Base-by-base conservation (phyloP, 1,284 basidiomycete genomes). In the Ganoderma resinaceum region DNA sequence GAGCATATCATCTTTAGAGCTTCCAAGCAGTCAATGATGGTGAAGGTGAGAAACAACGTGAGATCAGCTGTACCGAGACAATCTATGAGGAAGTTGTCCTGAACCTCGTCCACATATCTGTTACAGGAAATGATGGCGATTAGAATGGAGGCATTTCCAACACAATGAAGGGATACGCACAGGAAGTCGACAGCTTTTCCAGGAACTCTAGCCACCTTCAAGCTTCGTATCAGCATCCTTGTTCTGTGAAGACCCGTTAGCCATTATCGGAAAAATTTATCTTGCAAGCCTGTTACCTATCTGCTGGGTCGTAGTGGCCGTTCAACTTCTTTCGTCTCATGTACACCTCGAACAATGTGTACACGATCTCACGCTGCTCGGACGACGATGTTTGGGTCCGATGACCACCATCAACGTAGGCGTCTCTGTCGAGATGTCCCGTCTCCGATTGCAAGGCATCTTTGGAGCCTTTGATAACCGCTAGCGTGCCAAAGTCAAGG, bases 61-160 rank as follows among this genome's bases (percentile, higher is more conserved):
- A n/a, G n/a, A 38, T 49, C 6, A 11, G 23, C 1, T 33, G 26
- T 42, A 66, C 66, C 33, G 1, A 46, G 42, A 2, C 87, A 82
- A 74, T 94, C 92, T 35, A 92, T 85, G 16, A 93, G 78, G 0
- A 92, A 78, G 69, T 91, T 91, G 70, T 93, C 92, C 75, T 93
- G 91, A 0, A 85, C 88, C 77, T 94, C 92, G 66, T 94, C 92
- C 1, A 93, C 82, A 74, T 91, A 93, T 20, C 91, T 91, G 61
- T 42, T 16, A 42, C 16, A 18, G 16, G 23, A 40, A 20, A 43
- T 8, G 7, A 49, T 43, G 14, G 40, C 16, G 16, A 60, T 35
- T 6, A 18, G 40, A 42, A 42, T 18, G 40, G 16, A 42, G 40
- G 16, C 16, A 42, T 6, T 18, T 42, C 14, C 11, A 3, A 42